A percentile compares a stretch with the other conserved stretches of the same genome.
Conservation (phyloP, 495 filamentous ascomycete genomes). For the Haplographium delicatum region DNA sequence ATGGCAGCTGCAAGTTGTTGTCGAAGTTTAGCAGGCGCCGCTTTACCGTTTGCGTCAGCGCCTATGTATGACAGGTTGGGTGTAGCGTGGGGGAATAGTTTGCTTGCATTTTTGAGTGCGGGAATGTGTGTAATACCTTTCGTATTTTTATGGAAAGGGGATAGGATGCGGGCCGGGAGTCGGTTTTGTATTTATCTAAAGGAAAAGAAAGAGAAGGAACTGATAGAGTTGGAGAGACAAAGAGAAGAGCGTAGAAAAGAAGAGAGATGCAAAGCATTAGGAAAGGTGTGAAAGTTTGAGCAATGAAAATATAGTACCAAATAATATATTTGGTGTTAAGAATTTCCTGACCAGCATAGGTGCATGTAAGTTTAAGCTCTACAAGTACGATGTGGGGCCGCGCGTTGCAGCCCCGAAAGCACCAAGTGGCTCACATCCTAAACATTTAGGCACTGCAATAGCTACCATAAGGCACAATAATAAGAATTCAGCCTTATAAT, state of each 20-base stretch:
- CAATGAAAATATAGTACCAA: no score
- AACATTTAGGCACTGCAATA: no score
- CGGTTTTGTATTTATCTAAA: slow-evolving; percentile 21
- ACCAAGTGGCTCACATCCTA: no score
- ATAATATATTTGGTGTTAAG: no score
- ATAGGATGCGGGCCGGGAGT: slow-evolving; percentile 34
- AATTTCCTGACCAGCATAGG: no score
- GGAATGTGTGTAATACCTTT: slow-evolving; percentile 56
- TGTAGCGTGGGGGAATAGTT: slow-evolving; percentile 53
- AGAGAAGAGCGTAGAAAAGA: slow-evolving; percentile 2
- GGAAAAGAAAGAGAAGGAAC: slow-evolving; percentile 21
- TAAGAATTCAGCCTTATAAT: no score
- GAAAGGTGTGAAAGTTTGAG: slow-evolving; percentile 1
- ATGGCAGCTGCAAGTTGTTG: slow-evolving; percentile 52
- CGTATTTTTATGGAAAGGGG: slow-evolving; percentile 45
- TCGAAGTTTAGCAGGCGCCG: slow-evolving; percentile 56
- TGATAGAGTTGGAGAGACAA: slow-evolving; percentile 11
- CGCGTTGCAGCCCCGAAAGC: no score
- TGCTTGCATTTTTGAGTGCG: slow-evolving; percentile 55
- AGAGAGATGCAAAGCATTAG: not conserved
- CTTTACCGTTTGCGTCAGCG: slow-evolving; percentile 61
- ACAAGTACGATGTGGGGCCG: no score
- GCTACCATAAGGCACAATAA: no score
- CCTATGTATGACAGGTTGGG: slow-evolving; percentile 41
- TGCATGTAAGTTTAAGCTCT: no score